These are phyloP conservation scores for Colletotrichum cordylinicola DNA, from an alignment of 2,329 filamentous ascomycete species.

Conservation along the genomic window DNA sequence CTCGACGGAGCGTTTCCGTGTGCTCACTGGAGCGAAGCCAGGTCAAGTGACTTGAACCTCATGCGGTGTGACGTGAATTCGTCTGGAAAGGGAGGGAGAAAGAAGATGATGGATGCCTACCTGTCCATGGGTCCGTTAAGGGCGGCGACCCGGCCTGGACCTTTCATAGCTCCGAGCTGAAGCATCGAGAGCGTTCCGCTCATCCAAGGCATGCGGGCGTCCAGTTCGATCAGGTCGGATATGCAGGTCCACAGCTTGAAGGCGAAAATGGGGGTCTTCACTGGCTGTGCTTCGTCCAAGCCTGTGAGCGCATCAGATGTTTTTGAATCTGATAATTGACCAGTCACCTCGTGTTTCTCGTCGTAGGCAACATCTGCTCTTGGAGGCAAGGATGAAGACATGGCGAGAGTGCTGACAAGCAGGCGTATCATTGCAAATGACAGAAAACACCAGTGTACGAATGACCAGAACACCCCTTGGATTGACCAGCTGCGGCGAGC, in stretches of 20 bases:
- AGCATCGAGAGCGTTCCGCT: conserved; percentile 75
- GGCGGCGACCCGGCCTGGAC: conserved; percentile 77
- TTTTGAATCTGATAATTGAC: conserved; percentile 28
- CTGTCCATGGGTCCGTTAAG: conserved; percentile 85
- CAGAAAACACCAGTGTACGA: conserved; percentile 60
- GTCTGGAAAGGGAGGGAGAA: conserved; percentile 10
- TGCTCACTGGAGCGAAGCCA: conserved; percentile 41
- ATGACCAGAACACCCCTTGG: conserved; percentile 58
- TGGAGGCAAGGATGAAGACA: conserved; percentile 70
- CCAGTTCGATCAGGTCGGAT: conserved; percentile 75
- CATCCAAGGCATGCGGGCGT: conserved; percentile 90
- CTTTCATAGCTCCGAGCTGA: conserved; percentile 75
- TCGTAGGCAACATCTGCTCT: conserved; percentile 34
- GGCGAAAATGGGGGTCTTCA: conserved; percentile 70
- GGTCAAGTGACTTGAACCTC: conserved; percentile 50
- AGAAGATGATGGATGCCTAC: conserved; percentile 64
- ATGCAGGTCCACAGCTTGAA: conserved; percentile 81
- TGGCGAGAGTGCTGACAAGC: conserved; percentile 67
- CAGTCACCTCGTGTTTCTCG: conserved; percentile 21
- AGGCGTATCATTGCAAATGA: conserved; percentile 70
- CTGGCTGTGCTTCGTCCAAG: conserved; percentile 12
- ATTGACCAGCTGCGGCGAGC: conserved; percentile 41
- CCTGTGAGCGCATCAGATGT: conserved; percentile 22
- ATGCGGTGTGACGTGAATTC: conserved; percentile 47
- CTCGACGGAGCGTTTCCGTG: conserved; percentile 29